These are phyloP conservation scores for Arctium minus DNA, from an alignment of 129 eudicot species.

Conservation along the genomic window DNA sequence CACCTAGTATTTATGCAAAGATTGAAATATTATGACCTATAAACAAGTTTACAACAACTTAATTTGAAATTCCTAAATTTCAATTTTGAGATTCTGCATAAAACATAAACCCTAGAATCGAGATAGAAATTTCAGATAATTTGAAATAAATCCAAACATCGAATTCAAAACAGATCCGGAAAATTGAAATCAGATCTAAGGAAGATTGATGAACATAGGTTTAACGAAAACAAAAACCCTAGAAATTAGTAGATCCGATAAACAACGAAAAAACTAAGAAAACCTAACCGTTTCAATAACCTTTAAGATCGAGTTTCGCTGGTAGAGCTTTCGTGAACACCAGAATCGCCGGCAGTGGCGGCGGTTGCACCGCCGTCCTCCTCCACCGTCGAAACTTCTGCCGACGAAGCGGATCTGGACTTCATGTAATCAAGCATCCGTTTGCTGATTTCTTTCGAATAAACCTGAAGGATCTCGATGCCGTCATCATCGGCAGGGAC, in stretches of 20 bases:
- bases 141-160: not conserved
- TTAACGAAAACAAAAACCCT: not conserved
- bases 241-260: not conserved
- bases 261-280: no score
- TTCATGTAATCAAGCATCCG: slow-evolving; percentile 60
- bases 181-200: not conserved
- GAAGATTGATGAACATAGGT: not conserved
- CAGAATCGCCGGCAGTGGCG: not conserved
- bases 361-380: not conserved
- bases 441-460: slow-evolving; percentile 67
- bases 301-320: not conserved
- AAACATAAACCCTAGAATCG: not conserved
- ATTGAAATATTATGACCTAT: no score
- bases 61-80: no score
- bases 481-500: slow-evolving; percentile 49
- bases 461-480: slow-evolving; percentile 56
- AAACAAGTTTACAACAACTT: no score
- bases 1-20: not conserved
- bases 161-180: not conserved
- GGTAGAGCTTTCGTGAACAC: not conserved
- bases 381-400: not conserved
- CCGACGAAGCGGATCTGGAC: slow-evolving; percentile 38
- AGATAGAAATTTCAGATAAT: not conserved
- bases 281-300: not conserved
- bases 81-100: not conserved